Conservation (phyloP, 2,329 filamentous ascomycete species). For the Hymenoscyphus fructigenus region DNA sequence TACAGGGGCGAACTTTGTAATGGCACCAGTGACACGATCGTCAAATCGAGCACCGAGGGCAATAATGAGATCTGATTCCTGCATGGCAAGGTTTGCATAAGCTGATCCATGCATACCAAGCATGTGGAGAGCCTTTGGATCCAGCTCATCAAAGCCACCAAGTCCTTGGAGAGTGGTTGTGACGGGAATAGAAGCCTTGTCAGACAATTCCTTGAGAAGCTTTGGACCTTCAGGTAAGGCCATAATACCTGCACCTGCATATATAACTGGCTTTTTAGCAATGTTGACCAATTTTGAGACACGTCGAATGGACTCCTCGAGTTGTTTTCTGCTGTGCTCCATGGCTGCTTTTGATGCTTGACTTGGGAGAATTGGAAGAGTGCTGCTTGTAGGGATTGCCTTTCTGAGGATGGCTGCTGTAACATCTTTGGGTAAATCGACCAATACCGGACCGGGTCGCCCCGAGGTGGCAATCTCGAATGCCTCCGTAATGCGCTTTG, state of each 20-base stretch:
- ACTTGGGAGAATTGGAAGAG: constrained; percentile 72
- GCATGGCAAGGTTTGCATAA: constrained; percentile 97
- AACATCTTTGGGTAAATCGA: constrained; percentile 95
- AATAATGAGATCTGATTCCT: constrained; percentile 94
- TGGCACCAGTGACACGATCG: constrained; percentile 83
- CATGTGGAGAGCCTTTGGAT: constrained; percentile 96
- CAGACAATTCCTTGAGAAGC: constrained; percentile 79
- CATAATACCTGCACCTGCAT: constrained; percentile 88
- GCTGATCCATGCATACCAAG: constrained; percentile 97
- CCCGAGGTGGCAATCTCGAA: constrained; percentile 97
- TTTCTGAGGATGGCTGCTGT: constrained; percentile 80
- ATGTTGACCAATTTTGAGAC: constrained; percentile 82
- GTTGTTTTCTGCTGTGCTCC: constrained; percentile 69
- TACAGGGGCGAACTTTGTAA: constrained; percentile 84
- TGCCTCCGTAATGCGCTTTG: constrained; percentile 91
- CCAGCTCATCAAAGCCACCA: constrained; percentile 87
- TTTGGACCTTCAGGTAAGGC: constrained; percentile 74
- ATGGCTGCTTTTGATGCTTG: constrained; percentile 81
- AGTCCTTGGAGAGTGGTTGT: constrained; percentile 95
- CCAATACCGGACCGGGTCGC: constrained; percentile 88
- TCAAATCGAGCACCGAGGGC: constrained; percentile 93
- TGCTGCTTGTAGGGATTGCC: constrained; percentile 68
- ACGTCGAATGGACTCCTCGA: constrained; percentile 70
- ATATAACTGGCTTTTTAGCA: constrained; percentile 92
- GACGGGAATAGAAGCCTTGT: constrained; percentile 89